phyloP scores from a whole-genome alignment of 192 early-diverging fungal genomes.

The Coemansia sp. region DNA sequence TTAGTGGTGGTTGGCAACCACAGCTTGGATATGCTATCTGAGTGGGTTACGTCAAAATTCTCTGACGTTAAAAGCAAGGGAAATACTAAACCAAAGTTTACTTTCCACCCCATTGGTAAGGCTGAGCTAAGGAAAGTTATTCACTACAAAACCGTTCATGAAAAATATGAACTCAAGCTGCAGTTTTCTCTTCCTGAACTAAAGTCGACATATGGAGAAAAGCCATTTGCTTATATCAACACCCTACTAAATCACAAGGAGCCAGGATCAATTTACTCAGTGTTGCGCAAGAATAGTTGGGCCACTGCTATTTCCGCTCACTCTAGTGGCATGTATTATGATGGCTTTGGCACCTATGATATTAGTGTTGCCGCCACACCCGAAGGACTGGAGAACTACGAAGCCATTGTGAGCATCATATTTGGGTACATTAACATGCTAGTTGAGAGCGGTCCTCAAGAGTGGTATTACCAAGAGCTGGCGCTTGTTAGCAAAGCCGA shows the following conservation, averaged over 20 bases:
- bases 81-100: slow-evolving; percentile 59
- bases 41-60: slow-evolving; percentile 81
- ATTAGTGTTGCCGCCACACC: slow-evolving; percentile 21
- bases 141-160: slow-evolving; percentile 74
- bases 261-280: slow-evolving; percentile 78
- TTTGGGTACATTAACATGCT: slow-evolving; percentile 33
- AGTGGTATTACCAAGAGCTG: slow-evolving; percentile 43
- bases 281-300: slow-evolving; percentile 84
- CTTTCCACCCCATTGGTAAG: slow-evolving; percentile 64
- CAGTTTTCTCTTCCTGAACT: slow-evolving; percentile 82
- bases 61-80: slow-evolving; percentile 76
- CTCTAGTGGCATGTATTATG: neutral
- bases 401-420: slow-evolving; percentile 20
- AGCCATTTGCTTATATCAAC: slow-evolving; percentile 69
- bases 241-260: slow-evolving; percentile 81
- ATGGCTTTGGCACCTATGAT: slow-evolving; percentile 20
- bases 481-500: slow-evolving; percentile 25
- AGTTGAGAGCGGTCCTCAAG: neutral
- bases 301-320: slow-evolving; percentile 69
- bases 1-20: slow-evolving; percentile 85
- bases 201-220: slow-evolving; percentile 44
- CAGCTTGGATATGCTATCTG: slow-evolving; percentile 67
- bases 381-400: slow-evolving; percentile 16
- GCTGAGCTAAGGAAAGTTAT: slow-evolving; percentile 70
- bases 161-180: slow-evolving; percentile 66